Base-by-base conservation (phyloP, 257 asterid species). In the Forsythia viridissima region DNA sequence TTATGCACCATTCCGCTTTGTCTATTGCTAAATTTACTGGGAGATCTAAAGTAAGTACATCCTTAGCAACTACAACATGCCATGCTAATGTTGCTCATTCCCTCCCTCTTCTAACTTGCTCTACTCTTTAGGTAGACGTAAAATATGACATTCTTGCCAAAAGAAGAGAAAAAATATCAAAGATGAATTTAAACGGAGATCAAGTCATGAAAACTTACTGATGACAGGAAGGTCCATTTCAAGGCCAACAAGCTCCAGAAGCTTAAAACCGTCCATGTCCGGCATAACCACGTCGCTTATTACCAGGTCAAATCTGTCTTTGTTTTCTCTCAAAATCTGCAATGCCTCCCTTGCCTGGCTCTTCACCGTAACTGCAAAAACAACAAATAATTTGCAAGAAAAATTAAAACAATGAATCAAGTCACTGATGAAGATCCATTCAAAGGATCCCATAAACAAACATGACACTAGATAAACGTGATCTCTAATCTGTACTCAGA, bases 221-320 rank as follows among this genome's bases (percentile, higher is more conserved):
- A 94, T 94, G 39, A 94, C 98, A 12, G 98, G 97, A 44, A 94
- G 88, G 83, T 94, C 96, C 97, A 92, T 83, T 80, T 92, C 97
- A 34, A 92, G 97, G 71, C 97, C 98, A 75, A 94, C 90, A 39
- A 82, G 97, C 84, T 94, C 98, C 30, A 92, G 90, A 82, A 94
- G 97, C 87, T 87, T 88, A 75, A 93, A 93, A 59, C 98, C 98
- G 81, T 93, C 98, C 94, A 94, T 92, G 81, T 94, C 97, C 18
- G 98, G 98, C 98, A 94, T 94, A 77, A 91, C 91, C 67, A 94
- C 98, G 78, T 94, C 97, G 43, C 97, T 91, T 73, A 94, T 92
- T 43, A 92, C 93, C 80, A 94, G 83, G 83, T 94, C 97, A 71
- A 91, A 94, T 72, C 92, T 79, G 78, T 90, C 90, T 74, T 78